phyloP scores from a whole-genome alignment of 192 early-diverging fungal species.

The Coemansia nantahalensis region DNA sequence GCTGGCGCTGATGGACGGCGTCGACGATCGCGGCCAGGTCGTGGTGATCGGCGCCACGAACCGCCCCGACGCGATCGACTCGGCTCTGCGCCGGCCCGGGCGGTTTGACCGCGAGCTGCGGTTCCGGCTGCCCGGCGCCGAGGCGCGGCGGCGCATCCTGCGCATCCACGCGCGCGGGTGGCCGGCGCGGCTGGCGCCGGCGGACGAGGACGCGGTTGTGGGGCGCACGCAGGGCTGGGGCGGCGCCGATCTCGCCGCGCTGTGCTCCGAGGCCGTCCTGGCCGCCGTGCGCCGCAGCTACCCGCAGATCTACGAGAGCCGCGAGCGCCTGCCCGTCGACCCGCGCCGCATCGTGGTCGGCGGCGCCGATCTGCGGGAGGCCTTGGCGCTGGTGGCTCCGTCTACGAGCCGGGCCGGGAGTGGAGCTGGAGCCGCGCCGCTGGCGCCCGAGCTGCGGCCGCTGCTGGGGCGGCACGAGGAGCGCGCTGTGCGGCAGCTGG shows the following conservation, averaged over 20 bases:
- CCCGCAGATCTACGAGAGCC: slow-evolving; percentile 67
- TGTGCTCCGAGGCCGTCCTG: slow-evolving; percentile 79
- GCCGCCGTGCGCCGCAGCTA: slow-evolving; percentile 42
- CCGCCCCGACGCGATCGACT: slow-evolving; percentile 93
- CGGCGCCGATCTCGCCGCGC: slow-evolving; percentile 90
- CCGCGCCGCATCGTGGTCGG: slow-evolving; percentile 56
- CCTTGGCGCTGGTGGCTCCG: slow-evolving; percentile 20
- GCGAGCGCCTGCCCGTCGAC: slow-evolving; percentile 26
- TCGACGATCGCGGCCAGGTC: slow-evolving; percentile 91
- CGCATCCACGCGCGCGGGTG: slow-evolving; percentile 63
- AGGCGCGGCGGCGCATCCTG: slow-evolving; percentile 75
- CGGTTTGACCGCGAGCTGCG: slow-evolving; percentile 92
- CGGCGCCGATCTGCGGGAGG: slow-evolving; percentile 57
- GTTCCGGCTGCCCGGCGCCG: slow-evolving; percentile 76
- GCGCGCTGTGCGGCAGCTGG: slow-evolving; percentile 7
- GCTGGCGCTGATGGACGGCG: slow-evolving; percentile 89
- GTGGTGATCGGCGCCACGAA: slow-evolving; percentile 97
- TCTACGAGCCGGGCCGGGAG: slow-evolving; percentile 2
- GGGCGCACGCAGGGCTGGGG: slow-evolving; percentile 88
- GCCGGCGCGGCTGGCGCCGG: slow-evolving; percentile 58
- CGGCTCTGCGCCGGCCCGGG: slow-evolving; percentile 87
- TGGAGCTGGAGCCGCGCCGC: slow-evolving; percentile 1
- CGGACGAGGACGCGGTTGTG: slow-evolving; percentile 51
- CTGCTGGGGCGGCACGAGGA: slow-evolving; percentile 2
- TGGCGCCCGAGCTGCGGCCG: slow-evolving; percentile 1